phyloP scores from a whole-genome alignment of 2,329 filamentous ascomycete genomes.

The Myriosclerotinia curreyana region DNA sequence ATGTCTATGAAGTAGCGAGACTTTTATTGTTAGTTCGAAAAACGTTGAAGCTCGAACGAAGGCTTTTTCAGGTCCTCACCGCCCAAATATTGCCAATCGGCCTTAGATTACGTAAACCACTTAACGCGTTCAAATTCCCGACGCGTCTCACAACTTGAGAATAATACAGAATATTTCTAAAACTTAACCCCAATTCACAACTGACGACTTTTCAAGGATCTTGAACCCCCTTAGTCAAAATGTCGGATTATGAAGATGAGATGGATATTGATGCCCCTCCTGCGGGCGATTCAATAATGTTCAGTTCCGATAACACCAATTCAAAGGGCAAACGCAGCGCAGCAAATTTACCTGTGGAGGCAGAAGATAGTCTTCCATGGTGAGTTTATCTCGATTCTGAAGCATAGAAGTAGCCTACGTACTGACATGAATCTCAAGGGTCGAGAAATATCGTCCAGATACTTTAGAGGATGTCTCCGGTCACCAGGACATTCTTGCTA shows the following conservation, averaged over 20 bases:
- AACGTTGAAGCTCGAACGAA: no score
- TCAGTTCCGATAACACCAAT: conserved; percentile 69
- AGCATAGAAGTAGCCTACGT: conserved; percentile 20
- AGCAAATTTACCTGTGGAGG: conserved; percentile 89
- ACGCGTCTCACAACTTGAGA: conserved; percentile 18
- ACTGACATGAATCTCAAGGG: conserved; percentile 52
- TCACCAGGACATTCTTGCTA: conserved; percentile 94
- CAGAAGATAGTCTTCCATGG: conserved; percentile 93
- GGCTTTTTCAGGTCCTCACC: background rate
- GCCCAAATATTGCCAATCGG: background rate
- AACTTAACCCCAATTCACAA: background rate
- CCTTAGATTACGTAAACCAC: conserved; percentile 17
- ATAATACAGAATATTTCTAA: background rate
- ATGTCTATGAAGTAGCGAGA: no score
- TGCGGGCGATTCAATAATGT: conserved; percentile 54
- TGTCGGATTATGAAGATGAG: conserved; percentile 59
- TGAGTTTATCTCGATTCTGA: conserved; percentile 42
- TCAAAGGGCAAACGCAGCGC: conserved; percentile 88
- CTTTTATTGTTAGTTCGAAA: no score
- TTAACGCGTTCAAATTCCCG: conserved; percentile 21
- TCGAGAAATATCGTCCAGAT: conserved; percentile 93
- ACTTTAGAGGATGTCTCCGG: conserved; percentile 90
- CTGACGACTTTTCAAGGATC: background rate
- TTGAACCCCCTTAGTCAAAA: conserved; percentile 34
- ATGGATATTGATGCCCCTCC: conserved; percentile 65